Evolutionary conservation across 2,329 filamentous ascomycete genomes (phyloP).

Genomic region (Sclerotiophoma versabilis): DNA sequence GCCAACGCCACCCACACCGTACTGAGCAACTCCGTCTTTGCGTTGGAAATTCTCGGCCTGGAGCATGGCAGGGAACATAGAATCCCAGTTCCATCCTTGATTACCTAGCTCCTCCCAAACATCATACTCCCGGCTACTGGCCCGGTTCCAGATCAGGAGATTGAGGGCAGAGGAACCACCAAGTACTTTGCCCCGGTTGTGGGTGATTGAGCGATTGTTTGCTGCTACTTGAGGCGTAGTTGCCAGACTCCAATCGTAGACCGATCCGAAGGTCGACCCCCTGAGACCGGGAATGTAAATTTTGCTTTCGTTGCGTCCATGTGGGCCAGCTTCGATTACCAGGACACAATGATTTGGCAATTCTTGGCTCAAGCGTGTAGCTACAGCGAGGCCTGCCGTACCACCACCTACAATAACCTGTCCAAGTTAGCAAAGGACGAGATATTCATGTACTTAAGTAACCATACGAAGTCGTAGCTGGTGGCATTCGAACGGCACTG

Average conservation of each 20-base stretch:
- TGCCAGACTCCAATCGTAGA: conserved; percentile 50
- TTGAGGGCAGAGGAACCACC: conserved; percentile 47
- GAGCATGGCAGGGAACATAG: conserved; percentile 45
- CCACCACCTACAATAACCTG: conserved; percentile 27
- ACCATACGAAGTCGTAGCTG: conserved; percentile 10
- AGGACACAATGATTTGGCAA: conserved; percentile 25
- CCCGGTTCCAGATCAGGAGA: conserved; percentile 46
- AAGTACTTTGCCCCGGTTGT: conserved; percentile 35
- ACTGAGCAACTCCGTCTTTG: conserved; percentile 23
- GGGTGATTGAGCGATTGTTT: conserved; percentile 36
- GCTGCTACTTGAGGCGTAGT: conserved; percentile 51
- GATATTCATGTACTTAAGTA: too few species aligned
- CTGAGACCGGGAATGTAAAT: conserved; percentile 32
- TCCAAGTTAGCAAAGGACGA: neutral
- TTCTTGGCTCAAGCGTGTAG: conserved; percentile 36
- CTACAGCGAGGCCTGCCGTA: conserved; percentile 31
- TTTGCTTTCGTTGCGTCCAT: conserved; percentile 27
- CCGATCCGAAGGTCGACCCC: conserved; percentile 27
- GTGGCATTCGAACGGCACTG: neutral
- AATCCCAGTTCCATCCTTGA: conserved; percentile 61
- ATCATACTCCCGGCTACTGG: conserved; percentile 51
- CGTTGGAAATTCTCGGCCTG: conserved; percentile 38
- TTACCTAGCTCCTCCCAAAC: conserved; percentile 66
- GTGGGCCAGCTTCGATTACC: conserved; percentile 34
- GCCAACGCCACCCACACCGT: conserved; percentile 34